Conservation (phyloP, 441 rosid species). For the Corymbia citriodora region DNA sequence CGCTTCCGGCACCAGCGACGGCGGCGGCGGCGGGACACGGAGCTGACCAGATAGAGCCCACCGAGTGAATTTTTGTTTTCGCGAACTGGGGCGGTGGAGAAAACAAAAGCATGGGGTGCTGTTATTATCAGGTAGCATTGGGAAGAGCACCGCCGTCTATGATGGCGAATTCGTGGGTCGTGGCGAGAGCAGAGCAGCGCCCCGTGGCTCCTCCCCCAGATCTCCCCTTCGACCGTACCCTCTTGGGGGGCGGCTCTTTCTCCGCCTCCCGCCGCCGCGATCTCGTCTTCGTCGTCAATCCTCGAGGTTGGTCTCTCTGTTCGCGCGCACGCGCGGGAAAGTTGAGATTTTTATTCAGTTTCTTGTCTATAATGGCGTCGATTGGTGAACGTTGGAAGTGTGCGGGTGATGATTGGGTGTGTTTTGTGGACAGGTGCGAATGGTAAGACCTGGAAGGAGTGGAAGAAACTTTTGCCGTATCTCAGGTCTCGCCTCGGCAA, state of each 20-base stretch:
- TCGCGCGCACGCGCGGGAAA: background rate
- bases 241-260: slow-evolving; percentile 23
- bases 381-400: background rate
- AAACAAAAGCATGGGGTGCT: slow-evolving; percentile 12
- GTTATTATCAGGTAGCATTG: slow-evolving; percentile 23
- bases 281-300: slow-evolving; percentile 91
- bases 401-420: background rate
- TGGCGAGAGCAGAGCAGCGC: slow-evolving; percentile 22
- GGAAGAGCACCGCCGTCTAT: slow-evolving; percentile 14
- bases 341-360: background rate
- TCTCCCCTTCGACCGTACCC: slow-evolving; percentile 35
- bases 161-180: slow-evolving; percentile 26
- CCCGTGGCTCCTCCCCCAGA: slow-evolving; percentile 32
- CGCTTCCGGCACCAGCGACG: background rate
- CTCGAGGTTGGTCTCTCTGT: slow-evolving; percentile 47
- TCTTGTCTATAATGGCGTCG: background rate
- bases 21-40: background rate
- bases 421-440: slow-evolving; percentile 66
- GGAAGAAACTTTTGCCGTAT: slow-evolving; percentile 88
- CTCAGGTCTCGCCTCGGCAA: slow-evolving; percentile 68
- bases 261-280: slow-evolving; percentile 67
- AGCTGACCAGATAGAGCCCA: background rate
- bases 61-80: background rate
- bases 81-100: background rate
- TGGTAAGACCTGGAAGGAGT: slow-evolving; percentile 85